Evolutionary conservation across 352 stramenopile species (phyloP).

Genomic region (Phytophthora capsici): DNA sequence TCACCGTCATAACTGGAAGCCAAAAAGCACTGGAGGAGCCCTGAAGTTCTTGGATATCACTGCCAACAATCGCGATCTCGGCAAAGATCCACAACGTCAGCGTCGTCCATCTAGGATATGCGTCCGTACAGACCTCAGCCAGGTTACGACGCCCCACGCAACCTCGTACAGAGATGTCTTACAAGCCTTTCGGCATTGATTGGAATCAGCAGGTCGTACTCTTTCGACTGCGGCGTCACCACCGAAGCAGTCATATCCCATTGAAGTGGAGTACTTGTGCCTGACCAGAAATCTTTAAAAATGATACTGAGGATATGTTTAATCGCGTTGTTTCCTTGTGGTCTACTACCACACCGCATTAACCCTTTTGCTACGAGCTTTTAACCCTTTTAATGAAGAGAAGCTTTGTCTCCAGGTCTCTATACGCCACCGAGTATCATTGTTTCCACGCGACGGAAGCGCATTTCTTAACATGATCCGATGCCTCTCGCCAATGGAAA

Average conservation of each 20-base stretch:
- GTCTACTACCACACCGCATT: too few species aligned
- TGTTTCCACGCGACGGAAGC: background rate
- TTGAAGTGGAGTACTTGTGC: background rate
- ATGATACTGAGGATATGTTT: background rate
- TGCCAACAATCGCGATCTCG: constrained; percentile 92
- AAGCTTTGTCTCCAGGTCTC: background rate
- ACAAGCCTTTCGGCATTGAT: background rate
- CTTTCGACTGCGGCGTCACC: background rate
- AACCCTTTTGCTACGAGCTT: too few species aligned
- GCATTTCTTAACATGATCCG: background rate
- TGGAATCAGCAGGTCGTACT: background rate
- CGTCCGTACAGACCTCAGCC: constrained; percentile 80
- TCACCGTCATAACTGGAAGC: constrained; percentile 82
- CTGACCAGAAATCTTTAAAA: background rate
- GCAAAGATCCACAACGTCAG: constrained; percentile 92
- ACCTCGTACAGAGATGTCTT: background rate
- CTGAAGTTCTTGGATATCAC: constrained; percentile 93
- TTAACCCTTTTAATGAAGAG: too few species aligned
- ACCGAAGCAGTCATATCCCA: background rate
- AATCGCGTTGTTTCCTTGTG: too few species aligned
- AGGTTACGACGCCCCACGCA: constrained; percentile 92
- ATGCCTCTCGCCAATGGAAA: background rate
- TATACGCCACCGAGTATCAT: background rate
- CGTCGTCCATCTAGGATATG: constrained; percentile 78
- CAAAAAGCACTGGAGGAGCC: constrained; percentile 92